Evolutionary conservation across 1,284 basidiomycete species (phyloP).

Genomic region (Rhodotorula sp.): DNA sequence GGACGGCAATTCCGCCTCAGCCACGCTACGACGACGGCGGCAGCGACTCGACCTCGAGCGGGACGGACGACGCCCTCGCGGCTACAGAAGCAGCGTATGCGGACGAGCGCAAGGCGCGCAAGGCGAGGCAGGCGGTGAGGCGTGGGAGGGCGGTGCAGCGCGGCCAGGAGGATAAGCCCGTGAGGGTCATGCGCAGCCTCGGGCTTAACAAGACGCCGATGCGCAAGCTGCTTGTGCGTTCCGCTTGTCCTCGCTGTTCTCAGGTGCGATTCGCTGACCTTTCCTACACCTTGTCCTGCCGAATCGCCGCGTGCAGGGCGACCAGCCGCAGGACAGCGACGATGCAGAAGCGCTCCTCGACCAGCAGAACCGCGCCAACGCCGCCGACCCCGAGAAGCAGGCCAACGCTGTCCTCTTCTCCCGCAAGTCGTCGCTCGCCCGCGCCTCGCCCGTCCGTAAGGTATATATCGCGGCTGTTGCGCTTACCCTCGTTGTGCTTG

Average conservation of each 20-base stretch:
- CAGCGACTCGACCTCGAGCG: neutral
- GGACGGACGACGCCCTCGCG: neutral
- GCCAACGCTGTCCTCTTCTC: neutral
- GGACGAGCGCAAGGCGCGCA: neutral
- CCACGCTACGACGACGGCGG: neutral
- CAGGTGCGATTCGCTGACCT: neutral
- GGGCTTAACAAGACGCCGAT: neutral
- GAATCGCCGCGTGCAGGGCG: neutral
- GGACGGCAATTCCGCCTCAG: neutral
- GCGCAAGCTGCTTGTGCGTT: neutral
- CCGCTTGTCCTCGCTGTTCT: rapidly evolving
- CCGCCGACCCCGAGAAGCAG: conserved; percentile 4
- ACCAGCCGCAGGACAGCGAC: neutral
- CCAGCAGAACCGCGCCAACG: neutral
- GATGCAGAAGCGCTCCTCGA: neutral
- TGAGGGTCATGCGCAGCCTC: neutral
- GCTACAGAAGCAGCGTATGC: neutral
- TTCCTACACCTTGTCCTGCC: neutral
- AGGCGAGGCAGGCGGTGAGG: neutral
- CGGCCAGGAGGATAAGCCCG: neutral
- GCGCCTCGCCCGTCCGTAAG: neutral
- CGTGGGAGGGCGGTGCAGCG: rapidly evolving
- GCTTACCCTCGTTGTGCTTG: neutral
- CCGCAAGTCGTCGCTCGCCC: neutral
- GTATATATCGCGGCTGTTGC: conserved; percentile 2